phyloP scores from a whole-genome alignment of 768 basidiomycete genomes.

The Tricholoma saponaceum region DNA sequence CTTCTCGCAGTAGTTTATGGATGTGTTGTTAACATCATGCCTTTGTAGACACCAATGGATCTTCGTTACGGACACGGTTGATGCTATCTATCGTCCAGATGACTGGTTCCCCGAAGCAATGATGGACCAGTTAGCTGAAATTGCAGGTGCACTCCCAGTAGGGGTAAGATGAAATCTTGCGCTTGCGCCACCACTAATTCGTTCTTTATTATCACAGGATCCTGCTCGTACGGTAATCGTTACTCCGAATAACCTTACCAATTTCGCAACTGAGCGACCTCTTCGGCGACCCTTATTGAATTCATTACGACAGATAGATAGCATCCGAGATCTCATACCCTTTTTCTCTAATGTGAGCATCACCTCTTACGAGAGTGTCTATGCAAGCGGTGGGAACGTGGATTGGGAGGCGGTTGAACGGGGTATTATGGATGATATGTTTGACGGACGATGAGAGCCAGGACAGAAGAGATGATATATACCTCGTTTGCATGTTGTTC shows the following conservation, averaged over 20 bases:
- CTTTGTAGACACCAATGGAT: slow-evolving; percentile 88
- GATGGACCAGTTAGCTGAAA: slow-evolving; percentile 87
- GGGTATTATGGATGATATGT: slow-evolving; percentile 82
- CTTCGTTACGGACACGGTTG: slow-evolving; percentile 96
- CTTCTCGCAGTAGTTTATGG: not conserved
- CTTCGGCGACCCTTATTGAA: slow-evolving; percentile 76
- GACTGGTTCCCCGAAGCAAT: slow-evolving; percentile 82
- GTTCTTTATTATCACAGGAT: slow-evolving; percentile 20
- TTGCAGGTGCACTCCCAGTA: slow-evolving; percentile 65
- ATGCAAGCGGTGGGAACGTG: slow-evolving; percentile 72
- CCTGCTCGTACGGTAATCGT: slow-evolving; percentile 19
- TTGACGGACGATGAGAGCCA: slow-evolving; percentile 61
- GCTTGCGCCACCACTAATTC: not conserved
- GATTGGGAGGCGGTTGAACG: slow-evolving; percentile 91
- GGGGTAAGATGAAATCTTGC: slow-evolving; percentile 22
- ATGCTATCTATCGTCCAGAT: slow-evolving; percentile 86
- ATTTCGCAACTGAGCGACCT: slow-evolving; percentile 34
- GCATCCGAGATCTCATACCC: slow-evolving; percentile 78
- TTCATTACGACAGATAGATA: slow-evolving; percentile 69
- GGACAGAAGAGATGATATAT: not conserved
- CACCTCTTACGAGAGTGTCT: slow-evolving; percentile 86
- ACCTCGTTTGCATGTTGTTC: not conserved
- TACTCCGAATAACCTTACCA: slow-evolving; percentile 22
- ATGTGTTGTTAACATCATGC: slow-evolving; percentile 4
- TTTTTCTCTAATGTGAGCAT: slow-evolving; percentile 93